Base-by-base conservation (phyloP, 2,329 filamentous ascomycete genomes). In the Microcyclospora tardicrescens region DNA sequence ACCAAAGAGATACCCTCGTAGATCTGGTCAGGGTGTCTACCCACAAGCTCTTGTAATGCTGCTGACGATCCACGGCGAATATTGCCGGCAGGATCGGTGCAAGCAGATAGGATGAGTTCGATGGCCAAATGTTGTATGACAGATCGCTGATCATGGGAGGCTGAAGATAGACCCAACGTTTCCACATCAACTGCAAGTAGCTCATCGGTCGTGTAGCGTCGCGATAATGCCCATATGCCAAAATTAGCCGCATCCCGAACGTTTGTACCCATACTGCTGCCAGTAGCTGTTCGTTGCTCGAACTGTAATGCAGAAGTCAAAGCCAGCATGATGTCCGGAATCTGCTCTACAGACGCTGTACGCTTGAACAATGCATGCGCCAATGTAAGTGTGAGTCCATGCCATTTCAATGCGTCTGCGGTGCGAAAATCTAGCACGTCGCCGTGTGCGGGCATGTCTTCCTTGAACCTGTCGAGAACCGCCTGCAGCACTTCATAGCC, bases 171-270 rank as follows among this genome's bases (percentile, higher is more conserved):
- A n/a, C 44, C 38, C 10, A 56, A 37, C 8, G 30, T 36, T 2
- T 43, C 37, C 1, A 39, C 36, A n/a, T 74, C 65, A 1, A 93
- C 72, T 0, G 67, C 66, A 10, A 81, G 67, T 6, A 96, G 69
- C 58, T 96, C 89, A 0, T 66, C 55, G 0, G 86, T 94, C 1
- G 75, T 78, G 52, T 96, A 98, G 39, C 89, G 79, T 39, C 91
- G 74, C 15, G 89, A 84, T 6, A 96, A 60, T 1, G 87, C 82
- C 91, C 91, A 98, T 16, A 96, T 80, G 6, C 91, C 91, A 57
- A 96, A 98, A 57, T 87, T 95, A 2, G 91, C 85, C 10, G 91
- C 89, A 63, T 98, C 91, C 34, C 91, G 77, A 12, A 98, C 87
- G 50, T 93, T 94, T 1, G 84, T 81, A 2, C 91, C 91, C 10